Conservation (phyloP, 371 early-diverging fungal species). For the Cladochytrium tenue region DNA sequence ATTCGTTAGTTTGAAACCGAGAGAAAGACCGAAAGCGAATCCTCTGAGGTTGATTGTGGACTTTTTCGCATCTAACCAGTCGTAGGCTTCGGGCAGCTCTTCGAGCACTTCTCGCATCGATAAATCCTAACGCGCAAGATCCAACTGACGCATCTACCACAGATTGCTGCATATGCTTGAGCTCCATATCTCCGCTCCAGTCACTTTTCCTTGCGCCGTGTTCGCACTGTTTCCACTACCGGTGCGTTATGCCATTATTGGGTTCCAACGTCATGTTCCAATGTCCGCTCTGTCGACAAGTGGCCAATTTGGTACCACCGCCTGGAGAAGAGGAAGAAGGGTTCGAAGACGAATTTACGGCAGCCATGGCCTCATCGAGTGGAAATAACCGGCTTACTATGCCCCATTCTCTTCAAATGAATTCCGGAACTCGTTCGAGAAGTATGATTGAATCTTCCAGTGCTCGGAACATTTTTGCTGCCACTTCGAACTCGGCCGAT, state of each 20-base stretch:
- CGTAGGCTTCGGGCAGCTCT: conserved; percentile 23
- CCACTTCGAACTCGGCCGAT: neutral
- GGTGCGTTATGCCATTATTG: conserved; percentile 82
- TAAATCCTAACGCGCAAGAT: conserved; percentile 27
- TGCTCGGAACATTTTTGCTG: neutral
- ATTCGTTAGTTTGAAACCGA: conserved; percentile 22
- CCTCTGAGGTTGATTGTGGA: conserved; percentile 6
- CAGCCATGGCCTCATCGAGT: neutral
- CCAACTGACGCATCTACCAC: conserved; percentile 16
- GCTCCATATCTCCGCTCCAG: conserved; percentile 80
- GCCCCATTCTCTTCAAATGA: too few species aligned
- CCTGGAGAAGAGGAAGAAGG: conserved; percentile 65
- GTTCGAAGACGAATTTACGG: conserved; percentile 25
- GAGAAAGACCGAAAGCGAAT: conserved; percentile 17
- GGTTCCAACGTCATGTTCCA: conserved; percentile 69
- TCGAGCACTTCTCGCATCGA: conserved; percentile 26
- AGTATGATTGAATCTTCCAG: neutral
- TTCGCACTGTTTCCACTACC: conserved; percentile 89
- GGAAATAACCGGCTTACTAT: neutral
- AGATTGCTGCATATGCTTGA: conserved; percentile 92
- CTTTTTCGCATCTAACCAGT: conserved; percentile 14
- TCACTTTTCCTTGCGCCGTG: conserved; percentile 92
- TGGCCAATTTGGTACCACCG: conserved; percentile 71
- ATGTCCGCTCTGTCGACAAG: conserved; percentile 89
- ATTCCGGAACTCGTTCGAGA: too few species aligned